Conservation (phyloP, 2,329 filamentous ascomycete species). For the Leptographium flavum region DNA sequence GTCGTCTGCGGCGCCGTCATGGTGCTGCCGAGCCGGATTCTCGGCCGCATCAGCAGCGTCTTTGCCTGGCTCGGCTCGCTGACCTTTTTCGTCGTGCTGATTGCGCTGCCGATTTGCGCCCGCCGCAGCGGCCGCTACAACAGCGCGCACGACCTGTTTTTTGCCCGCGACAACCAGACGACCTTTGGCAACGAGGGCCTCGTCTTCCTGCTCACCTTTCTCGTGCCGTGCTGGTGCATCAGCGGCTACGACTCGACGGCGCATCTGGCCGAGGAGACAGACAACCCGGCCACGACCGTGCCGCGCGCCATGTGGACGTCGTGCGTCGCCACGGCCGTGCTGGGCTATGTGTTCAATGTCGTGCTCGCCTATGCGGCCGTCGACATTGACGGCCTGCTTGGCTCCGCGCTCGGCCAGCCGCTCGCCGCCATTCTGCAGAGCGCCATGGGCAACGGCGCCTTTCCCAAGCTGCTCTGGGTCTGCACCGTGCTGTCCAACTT, state of each 20-base stretch:
- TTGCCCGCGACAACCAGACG: background rate
- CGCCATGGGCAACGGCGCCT: conserved; percentile 1
- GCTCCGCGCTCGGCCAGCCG: conserved; percentile 3
- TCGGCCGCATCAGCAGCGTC: conserved; percentile 3
- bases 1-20: conserved; percentile 1
- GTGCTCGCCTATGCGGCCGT: conserved; percentile 1
- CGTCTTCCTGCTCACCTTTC: conserved; percentile 3
- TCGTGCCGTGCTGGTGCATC: conserved; percentile 5
- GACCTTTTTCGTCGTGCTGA: conserved; percentile 1
- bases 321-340: background rate
- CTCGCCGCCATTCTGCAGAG: conserved; percentile 1
- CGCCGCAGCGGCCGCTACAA: background rate
- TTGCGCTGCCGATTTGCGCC: conserved; percentile 2
- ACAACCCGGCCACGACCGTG: conserved; percentile 1
- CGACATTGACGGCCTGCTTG: conserved; percentile 3
- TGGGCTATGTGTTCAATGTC: conserved; percentile 4
- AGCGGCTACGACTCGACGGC: conserved; percentile 4
- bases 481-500: conserved; percentile 5
- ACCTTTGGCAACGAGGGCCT: conserved; percentile 1
- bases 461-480: conserved; percentile 1
- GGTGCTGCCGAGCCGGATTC: conserved; percentile 3
- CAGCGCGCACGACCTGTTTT: conserved; percentile 2
- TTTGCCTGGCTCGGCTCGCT: conserved; percentile 3
- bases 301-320: conserved; percentile 5
- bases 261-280: conserved; percentile 2